Conservation (phyloP, 805 yeast species). For the Wickerhamomyces mucosus region DNA sequence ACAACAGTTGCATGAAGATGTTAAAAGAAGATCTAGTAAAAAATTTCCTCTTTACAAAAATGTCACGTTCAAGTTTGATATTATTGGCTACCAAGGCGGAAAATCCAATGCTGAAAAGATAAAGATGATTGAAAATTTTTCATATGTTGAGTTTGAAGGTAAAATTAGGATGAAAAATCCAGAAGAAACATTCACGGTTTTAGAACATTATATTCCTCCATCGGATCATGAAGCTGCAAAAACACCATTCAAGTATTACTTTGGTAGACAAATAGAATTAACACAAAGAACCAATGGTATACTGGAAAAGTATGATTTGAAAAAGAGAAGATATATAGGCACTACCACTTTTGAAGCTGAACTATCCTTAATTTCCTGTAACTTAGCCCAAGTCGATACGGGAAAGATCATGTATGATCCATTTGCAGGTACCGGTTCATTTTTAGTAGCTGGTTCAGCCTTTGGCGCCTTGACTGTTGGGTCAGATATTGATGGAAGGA, state of each 20-base stretch:
- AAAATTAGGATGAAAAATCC: slow-evolving; percentile 72
- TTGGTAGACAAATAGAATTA: slow-evolving; percentile 62
- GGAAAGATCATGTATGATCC: slow-evolving; percentile 82
- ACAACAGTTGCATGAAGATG: slow-evolving; percentile 45
- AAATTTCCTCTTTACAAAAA: slow-evolving; percentile 25
- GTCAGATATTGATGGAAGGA: slow-evolving; percentile 83
- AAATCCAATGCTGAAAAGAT: slow-evolving; percentile 41
- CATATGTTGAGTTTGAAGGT: slow-evolving; percentile 65
- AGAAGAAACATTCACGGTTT: slow-evolving; percentile 54
- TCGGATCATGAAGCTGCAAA: slow-evolving; percentile 32
- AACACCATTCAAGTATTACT: slow-evolving; percentile 49
- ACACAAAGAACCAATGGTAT: slow-evolving; percentile 56
- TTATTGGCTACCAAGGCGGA: slow-evolving; percentile 70
- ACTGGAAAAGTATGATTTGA: slow-evolving; percentile 72
- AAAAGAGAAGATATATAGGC: slow-evolving; percentile 79
- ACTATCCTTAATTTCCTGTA: slow-evolving; percentile 76
- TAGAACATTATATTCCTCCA: slow-evolving; percentile 62
- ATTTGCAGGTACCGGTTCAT: slow-evolving; percentile 94
- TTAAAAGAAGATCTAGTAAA: slow-evolving; percentile 22
- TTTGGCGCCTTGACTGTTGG: slow-evolving; percentile 79
- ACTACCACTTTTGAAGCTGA: slow-evolving; percentile 97
- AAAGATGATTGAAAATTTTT: slow-evolving; percentile 60
- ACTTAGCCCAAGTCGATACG: slow-evolving; percentile 63
- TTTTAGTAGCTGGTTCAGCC: slow-evolving; percentile 77
- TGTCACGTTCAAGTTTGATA: slow-evolving; percentile 69